phyloP scores from a whole-genome alignment of 495 filamentous ascomycete genomes.

The Aspergillus olivimuriae region DNA sequence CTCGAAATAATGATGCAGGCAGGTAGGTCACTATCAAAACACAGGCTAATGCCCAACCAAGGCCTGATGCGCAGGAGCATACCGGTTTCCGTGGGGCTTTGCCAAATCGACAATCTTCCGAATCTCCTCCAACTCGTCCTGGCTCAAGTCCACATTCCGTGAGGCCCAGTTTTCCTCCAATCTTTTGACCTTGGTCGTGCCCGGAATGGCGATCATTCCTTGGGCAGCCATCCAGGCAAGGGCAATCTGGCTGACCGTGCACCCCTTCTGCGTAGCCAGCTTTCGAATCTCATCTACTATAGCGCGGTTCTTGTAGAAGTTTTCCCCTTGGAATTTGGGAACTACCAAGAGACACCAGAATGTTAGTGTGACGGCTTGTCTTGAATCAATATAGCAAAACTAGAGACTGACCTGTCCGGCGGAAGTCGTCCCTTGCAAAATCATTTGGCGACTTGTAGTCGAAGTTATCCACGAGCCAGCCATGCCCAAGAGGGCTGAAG shows the following conservation, averaged over 20 bases:
- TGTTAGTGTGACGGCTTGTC: no score
- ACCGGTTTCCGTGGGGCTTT: conserved; percentile 34
- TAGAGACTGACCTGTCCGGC: conserved; percentile 28
- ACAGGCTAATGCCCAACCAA: conserved; percentile 30
- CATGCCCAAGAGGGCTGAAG: conserved; percentile 41
- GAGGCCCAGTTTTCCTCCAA: conserved; percentile 39
- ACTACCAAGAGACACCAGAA: conserved; percentile 13
- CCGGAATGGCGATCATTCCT: conserved; percentile 42
- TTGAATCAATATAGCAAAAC: no score
- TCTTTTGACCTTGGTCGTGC: conserved; percentile 38
- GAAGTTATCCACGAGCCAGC: conserved; percentile 42
- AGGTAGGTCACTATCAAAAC: no score
- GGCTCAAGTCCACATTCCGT: conserved; percentile 28
- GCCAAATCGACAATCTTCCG: conserved; percentile 32
- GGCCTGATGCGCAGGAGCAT: conserved; percentile 25
- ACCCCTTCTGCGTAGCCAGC: conserved; percentile 32
- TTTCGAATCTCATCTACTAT: conserved; percentile 41
- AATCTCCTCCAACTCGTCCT: conserved; percentile 32
- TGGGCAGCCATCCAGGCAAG: conserved; percentile 43
- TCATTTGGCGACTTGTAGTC: conserved; percentile 37
- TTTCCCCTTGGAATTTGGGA: conserved; percentile 45
- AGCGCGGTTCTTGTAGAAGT: conserved; percentile 42
- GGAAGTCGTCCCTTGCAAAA: conserved; percentile 39
- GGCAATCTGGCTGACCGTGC: conserved; percentile 34
- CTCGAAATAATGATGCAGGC: no score